Base-by-base conservation (phyloP, 257 asterid genomes). In the Capsicum chinense region DNA sequence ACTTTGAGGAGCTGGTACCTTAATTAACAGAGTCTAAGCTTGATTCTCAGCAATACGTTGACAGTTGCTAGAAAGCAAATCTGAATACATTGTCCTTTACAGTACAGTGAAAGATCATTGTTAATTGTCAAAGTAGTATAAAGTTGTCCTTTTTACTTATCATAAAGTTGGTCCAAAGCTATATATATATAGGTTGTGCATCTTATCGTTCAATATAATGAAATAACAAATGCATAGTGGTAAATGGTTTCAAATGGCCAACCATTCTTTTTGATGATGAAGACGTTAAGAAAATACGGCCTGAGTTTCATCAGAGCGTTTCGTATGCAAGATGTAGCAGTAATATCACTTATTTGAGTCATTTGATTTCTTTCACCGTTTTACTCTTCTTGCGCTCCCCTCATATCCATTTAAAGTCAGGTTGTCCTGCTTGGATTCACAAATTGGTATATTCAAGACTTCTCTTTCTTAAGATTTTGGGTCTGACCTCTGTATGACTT, bases 381-480 rank as follows among this genome's bases (percentile, higher is more conserved):
- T 78, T 54, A 76, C 63, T 54, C 81, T 52, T 78, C 48, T 26
- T 78, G 47, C 13, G 1, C 26, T 26, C 64, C 48, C 21, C 60
- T 48, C 12, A 5, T 78, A 52, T 78, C 33, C 33, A 33, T 78
- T 78, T 26, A 26, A 78, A 17, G 81, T 54, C 50, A 78, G 81
- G 64, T 21, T 54, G 9, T 54, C 63, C 81, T 21, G 81, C 50
- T 78, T 68, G 54, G 78, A 37, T 68, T 68, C 6, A 68, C 78
- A 39, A 39, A 37, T 68, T 37, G 52, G 78, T 68, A 39, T 13
- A 26, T 68, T 37, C 15, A 15, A 68, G 78, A 68, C 54, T 7
- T 68, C 78, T 68, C 54, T 39, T 35, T 67, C 50, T 67, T 76
- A 47, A 21, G 81, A 52, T 76, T 52, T 76, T 4, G 81, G 48